A percentile compares a stretch with the other conserved stretches of the same genome.
These are phyloP conservation scores for Dothiorella sarmentorum DNA, from an alignment of 2,329 filamentous ascomycete genomes.

Conservation along the genomic window DNA sequence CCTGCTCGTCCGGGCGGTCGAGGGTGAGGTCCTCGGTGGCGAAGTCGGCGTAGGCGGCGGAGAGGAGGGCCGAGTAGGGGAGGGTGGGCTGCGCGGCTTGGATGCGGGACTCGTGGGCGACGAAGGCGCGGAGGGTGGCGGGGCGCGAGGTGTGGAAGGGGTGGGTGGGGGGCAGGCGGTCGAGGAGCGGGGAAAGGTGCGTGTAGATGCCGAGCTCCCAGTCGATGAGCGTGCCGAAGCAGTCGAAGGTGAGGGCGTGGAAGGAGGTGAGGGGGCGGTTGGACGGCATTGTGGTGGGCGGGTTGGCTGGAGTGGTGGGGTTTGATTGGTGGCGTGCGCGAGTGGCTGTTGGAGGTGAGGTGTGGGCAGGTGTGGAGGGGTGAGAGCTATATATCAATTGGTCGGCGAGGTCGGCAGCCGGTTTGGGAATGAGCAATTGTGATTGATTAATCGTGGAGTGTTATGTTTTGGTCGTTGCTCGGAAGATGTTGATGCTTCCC, in stretches of 20 bases:
- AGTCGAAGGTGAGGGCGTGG: conserved; percentile 66
- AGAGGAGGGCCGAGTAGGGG: conserved; percentile 59
- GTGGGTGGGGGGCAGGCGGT: conserved; percentile 41
- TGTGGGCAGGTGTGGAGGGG: background rate
- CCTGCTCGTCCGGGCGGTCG: conserved; percentile 37
- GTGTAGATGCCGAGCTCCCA: conserved; percentile 66
- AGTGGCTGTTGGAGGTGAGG: background rate
- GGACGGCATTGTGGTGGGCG: background rate
- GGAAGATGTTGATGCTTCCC: background rate
- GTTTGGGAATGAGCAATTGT: background rate
- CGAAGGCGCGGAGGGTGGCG: conserved; percentile 43
- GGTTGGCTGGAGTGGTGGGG: background rate
- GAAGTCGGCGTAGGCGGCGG: conserved; percentile 43
- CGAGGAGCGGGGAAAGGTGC: conserved; percentile 52
- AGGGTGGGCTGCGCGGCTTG: conserved; percentile 55
- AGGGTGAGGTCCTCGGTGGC: conserved; percentile 47
- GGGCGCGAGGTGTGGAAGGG: conserved; percentile 41
- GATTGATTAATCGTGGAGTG: background rate
- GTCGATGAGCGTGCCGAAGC: conserved; percentile 77
- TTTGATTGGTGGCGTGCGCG: background rate
- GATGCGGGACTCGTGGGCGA: conserved; percentile 47
- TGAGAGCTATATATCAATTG: background rate
- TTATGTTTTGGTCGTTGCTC: background rate
- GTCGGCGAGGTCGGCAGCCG: background rate
- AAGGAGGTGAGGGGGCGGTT: conserved; percentile 35